These are phyloP conservation scores for Metschnikowia picachoensis DNA, from an alignment of 805 yeast species.

Conservation along the genomic window DNA sequence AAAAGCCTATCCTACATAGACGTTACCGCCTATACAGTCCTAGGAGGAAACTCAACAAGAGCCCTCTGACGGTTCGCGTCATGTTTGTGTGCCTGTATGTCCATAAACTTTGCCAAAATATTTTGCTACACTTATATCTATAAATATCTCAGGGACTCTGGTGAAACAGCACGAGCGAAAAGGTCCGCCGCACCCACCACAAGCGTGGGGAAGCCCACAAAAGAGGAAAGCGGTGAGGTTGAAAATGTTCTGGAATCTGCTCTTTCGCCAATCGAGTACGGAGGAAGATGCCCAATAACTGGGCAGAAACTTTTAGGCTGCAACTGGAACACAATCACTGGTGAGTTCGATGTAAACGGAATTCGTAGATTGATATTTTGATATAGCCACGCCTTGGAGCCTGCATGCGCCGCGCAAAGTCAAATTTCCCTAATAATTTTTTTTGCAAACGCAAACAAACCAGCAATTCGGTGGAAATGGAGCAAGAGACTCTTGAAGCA, in stretches of 20 bases:
- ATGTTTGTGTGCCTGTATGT: too few species aligned
- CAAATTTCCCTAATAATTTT: background rate
- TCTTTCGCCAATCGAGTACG: slow-evolving; percentile 19
- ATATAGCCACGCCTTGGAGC: slow-evolving; percentile 1
- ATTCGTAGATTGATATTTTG: slow-evolving; percentile 68
- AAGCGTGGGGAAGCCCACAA: slow-evolving; percentile 5
- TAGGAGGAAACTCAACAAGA: too few species aligned
- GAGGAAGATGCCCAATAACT: slow-evolving; percentile 83
- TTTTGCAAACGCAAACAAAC: too few species aligned
- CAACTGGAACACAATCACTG: slow-evolving; percentile 50
- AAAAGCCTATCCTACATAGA: too few species aligned
- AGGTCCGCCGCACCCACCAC: slow-evolving; percentile 4
- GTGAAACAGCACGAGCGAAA: slow-evolving; percentile 24
- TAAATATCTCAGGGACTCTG: slow-evolving; percentile 51
- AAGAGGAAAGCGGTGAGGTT: slow-evolving; percentile 7
- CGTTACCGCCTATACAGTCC: too few species aligned
- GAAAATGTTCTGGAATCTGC: too few species aligned
- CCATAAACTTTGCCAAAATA: too few species aligned
- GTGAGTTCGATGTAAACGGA: slow-evolving; percentile 72
- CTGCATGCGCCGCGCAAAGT: slow-evolving; percentile 1
- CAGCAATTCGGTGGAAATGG: slow-evolving; percentile 1
- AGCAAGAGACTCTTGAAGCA: slow-evolving; percentile 45
- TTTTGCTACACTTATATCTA: slow-evolving; percentile 86
- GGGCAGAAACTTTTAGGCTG: slow-evolving; percentile 72
- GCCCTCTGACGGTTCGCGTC: too few species aligned